These are phyloP conservation scores for Starmerella tilneyi DNA, from an alignment of 805 yeast species.

Conservation along the genomic window DNA sequence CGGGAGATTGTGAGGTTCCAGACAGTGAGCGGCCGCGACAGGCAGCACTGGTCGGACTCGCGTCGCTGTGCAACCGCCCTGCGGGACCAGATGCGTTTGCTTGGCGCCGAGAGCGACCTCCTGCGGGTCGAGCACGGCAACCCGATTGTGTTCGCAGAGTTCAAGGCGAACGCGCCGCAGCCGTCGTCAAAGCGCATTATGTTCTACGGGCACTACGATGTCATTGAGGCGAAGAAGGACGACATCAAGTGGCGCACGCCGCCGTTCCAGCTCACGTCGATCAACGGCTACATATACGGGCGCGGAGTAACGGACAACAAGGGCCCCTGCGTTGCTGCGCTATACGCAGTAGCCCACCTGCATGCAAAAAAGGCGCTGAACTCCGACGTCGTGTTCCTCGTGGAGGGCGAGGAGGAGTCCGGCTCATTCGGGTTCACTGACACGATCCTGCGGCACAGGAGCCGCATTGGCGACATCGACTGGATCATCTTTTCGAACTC, in stretches of 20 bases:
- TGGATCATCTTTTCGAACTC: constrained; percentile 87
- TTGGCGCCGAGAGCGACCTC: constrained; percentile 58
- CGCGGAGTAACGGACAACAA: constrained; percentile 92
- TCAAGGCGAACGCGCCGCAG: constrained; percentile 35
- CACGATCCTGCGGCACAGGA: constrained; percentile 41
- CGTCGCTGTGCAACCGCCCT: constrained; percentile 77
- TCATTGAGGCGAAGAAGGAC: constrained; percentile 60
- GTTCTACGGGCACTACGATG: constrained; percentile 96
- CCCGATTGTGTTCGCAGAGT: constrained; percentile 73
- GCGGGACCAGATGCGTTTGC: constrained; percentile 46
- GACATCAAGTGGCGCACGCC: constrained; percentile 55
- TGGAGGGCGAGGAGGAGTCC: constrained; percentile 94
- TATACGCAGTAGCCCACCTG: constrained; percentile 75
- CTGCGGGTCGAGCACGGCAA: constrained; percentile 69
- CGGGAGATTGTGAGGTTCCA: constrained; percentile 53
- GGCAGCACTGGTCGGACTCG: constrained; percentile 61
- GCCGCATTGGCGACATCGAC: constrained; percentile 61
- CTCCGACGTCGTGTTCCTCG: constrained; percentile 67
- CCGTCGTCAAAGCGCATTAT: constrained; percentile 39
- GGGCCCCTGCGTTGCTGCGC: constrained; percentile 82
- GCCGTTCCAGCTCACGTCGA: constrained; percentile 66
- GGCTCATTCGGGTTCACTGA: constrained; percentile 80
- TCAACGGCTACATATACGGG: constrained; percentile 77
- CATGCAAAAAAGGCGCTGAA: constrained; percentile 41
- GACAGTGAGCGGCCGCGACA: constrained; percentile 69